Evolutionary conservation across 225 moss, liverwort and hornwort genomes (phyloP), one percentile per base, ranked within the genome.

Genomic region (Pseudoscleropodium purum): DNA sequence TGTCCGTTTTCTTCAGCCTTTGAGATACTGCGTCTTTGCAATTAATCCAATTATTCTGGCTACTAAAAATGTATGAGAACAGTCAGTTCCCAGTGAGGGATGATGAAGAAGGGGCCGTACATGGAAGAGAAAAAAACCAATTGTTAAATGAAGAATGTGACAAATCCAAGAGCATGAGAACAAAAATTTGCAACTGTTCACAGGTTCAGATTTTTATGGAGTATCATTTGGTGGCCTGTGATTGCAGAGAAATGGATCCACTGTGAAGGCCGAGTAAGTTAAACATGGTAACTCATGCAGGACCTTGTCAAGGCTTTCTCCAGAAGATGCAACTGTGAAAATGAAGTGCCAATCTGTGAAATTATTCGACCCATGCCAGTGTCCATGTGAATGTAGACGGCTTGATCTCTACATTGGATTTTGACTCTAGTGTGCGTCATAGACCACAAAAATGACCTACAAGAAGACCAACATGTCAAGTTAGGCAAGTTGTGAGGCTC

Each of bases 341-440:
- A 51, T 20, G 21, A 76, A 51, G 36, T 5, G 36, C 51, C 36
- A 77, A 75, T 49, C 2, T 12, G 33, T 15, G 3, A 54, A 78
- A 77, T 21, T 34, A 23, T 20, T 15, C 0, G 5, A 26, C 26
- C 41, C 23, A 69, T 18, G n/a, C n/a, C 7, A 23, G 14, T 70
- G 70, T 39, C n/a, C 70, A 47, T 11, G 30, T 47, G 75, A 6
- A 47, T 3, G 4, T 19, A 16, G 75, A 75, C 1, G 12, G 5
- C 2, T 33, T n/a, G n/a, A n/a, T n/a, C 75, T 20, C 12, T 7
- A 12, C 7, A 49, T 75, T 33, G 4, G 20, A 33, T 21, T 49
- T 51, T 0, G 0, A 75, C 7, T 47, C 11, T 18, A 18, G 7
- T 11, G 6, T 2, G 74, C 11, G 1, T 18, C 0, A 0, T 30